A percentile compares a stretch with the other conserved stretches of the same genome.
Conservation (phyloP, 768 basidiomycete genomes). For the Tricholoma matsutake region DNA sequence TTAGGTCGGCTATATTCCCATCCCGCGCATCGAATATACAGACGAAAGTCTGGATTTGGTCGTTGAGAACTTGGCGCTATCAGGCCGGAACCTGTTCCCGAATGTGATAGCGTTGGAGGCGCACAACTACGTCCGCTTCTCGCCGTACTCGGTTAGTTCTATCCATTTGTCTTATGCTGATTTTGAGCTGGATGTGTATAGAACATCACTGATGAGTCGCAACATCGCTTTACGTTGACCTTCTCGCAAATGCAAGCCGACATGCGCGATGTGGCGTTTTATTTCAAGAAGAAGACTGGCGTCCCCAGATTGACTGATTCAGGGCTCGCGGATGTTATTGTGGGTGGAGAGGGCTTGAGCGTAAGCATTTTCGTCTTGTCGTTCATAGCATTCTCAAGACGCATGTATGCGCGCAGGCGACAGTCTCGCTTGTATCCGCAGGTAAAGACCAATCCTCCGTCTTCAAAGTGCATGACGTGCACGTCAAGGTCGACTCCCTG, state of each 20-base stretch:
- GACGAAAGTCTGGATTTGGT: constrained; percentile 85
- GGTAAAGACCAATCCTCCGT: constrained; percentile 65
- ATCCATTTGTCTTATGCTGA: background rate
- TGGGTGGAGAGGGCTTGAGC: constrained; percentile 81
- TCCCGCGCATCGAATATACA: constrained; percentile 92
- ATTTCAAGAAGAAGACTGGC: constrained; percentile 82
- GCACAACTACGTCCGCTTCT: constrained; percentile 82
- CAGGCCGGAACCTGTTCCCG: constrained; percentile 88
- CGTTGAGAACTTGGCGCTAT: constrained; percentile 88
- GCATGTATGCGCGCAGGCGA: constrained; percentile 33
- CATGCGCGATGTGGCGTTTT: constrained; percentile 91
- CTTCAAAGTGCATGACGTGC: constrained; percentile 67
- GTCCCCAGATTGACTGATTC: constrained; percentile 78
- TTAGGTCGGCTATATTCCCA: constrained; percentile 78
- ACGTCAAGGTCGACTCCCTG: constrained; percentile 82
- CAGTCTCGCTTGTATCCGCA: constrained; percentile 57
- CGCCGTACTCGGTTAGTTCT: constrained; percentile 54
- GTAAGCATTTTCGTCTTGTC: constrained; percentile 33
- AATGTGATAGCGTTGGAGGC: constrained; percentile 72
- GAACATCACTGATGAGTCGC: constrained; percentile 49
- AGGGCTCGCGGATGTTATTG: constrained; percentile 80
- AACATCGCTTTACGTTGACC: constrained; percentile 73
- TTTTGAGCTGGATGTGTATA: background rate
- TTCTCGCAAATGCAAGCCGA: constrained; percentile 89
- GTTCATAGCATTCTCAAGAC: background rate